Conservation (phyloP, 1,284 basidiomycete genomes). For the Uromyces viciae-fabae region DNA sequence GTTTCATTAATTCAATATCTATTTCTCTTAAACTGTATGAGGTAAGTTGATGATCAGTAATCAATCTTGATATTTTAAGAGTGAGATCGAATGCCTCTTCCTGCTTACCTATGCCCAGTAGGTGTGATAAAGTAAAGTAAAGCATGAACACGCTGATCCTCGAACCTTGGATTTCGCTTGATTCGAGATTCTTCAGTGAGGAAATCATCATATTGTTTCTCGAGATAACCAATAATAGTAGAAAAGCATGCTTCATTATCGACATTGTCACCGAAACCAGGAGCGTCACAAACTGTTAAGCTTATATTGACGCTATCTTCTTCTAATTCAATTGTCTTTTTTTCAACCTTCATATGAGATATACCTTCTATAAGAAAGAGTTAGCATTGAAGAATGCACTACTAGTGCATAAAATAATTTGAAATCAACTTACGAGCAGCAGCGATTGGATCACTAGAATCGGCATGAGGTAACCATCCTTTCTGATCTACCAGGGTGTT, state of each 20-base stretch:
- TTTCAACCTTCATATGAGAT: conserved; percentile 52
- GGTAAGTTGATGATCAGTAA: background rate
- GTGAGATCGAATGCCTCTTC: background rate
- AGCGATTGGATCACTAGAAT: conserved; percentile 10
- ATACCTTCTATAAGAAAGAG: conserved; percentile 48
- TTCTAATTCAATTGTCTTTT: conserved; percentile 68
- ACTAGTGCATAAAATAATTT: background rate
- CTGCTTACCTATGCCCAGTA: conserved; percentile 65
- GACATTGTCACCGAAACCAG: conserved; percentile 97
- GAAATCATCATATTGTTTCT: conserved; percentile 99
- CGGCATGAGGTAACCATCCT: conserved; percentile 24
- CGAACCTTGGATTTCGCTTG: conserved; percentile 98
- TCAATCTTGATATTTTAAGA: background rate
- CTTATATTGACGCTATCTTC: conserved; percentile 97
- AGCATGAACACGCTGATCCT: conserved; percentile 89
- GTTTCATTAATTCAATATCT: conserved; percentile 97
- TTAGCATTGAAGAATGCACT: background rate
- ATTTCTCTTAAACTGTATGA: conserved; percentile 73
- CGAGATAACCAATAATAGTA: conserved; percentile 83
- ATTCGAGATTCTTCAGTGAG: conserved; percentile 97
- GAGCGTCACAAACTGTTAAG: conserved; percentile 96
- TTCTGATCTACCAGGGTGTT: conserved; percentile 67
- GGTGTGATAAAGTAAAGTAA: conserved; percentile 98
- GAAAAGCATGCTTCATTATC: conserved; percentile 82
- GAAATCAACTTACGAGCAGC: conserved; percentile 1